phyloP scores from a whole-genome alignment of 345 rosid genomes.

The Sisymbrium irio region DNA sequence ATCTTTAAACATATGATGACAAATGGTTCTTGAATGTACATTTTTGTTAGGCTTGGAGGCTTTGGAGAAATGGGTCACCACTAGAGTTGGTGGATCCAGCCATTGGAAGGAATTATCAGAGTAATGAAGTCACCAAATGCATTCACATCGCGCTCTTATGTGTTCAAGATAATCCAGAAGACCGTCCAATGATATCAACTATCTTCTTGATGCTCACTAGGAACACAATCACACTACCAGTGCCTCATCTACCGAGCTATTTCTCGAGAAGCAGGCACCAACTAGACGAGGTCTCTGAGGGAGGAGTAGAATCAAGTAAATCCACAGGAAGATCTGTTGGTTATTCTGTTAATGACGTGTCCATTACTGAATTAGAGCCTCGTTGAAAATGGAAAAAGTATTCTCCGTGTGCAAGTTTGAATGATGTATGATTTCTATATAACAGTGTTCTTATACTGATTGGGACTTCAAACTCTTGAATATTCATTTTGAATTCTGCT shows the following conservation, averaged over 20 bases:
- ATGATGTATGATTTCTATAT: too few species aligned
- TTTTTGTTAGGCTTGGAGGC: conserved; percentile 29
- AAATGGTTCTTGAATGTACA: not conserved
- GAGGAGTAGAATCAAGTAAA: not conserved
- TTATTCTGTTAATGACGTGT: not conserved
- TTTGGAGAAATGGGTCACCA: conserved; percentile 14
- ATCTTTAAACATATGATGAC: not conserved
- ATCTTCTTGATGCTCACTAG: conserved; percentile 14
- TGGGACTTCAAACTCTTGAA: not conserved
- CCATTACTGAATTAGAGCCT: not conserved
- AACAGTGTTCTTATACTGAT: not conserved
- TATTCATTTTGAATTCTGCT: not conserved
- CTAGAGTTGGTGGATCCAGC: conserved; percentile 17
- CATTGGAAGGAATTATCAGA: not conserved
- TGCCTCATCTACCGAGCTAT: conserved; percentile 6
- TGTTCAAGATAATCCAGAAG: conserved; percentile 16
- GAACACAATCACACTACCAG: not conserved
- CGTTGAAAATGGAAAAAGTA: not conserved
- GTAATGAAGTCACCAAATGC: conserved; percentile 26
- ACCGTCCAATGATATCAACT: conserved; percentile 16
- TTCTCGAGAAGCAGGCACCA: not conserved
- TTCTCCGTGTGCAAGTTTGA: not conserved
- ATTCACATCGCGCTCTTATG: conserved; percentile 32
- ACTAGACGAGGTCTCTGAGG: not conserved
- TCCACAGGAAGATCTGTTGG: not conserved